Conservation (phyloP, 2,329 filamentous ascomycete genomes). For the Fusarium subglutinans region DNA sequence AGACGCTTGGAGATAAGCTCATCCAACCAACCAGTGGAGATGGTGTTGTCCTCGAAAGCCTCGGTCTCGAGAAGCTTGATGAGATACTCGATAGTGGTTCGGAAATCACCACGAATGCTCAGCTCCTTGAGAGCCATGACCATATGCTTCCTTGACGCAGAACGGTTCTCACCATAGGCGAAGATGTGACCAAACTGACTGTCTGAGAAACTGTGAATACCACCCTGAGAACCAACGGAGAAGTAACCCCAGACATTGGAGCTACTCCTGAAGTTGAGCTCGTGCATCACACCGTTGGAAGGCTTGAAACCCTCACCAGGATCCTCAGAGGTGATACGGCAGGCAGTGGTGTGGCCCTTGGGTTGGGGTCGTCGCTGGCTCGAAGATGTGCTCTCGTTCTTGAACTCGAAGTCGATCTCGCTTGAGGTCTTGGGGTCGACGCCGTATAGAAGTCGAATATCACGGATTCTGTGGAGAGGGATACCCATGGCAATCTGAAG, state of each 20-base stretch:
- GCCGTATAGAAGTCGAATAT: slow-evolving; percentile 95
- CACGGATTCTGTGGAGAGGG: slow-evolving; percentile 91
- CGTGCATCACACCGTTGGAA: slow-evolving; percentile 98
- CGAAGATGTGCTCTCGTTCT: slow-evolving; percentile 81
- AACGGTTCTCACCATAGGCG: slow-evolving; percentile 96
- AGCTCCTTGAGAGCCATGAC: slow-evolving; percentile 97
- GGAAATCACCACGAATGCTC: slow-evolving; percentile 99
- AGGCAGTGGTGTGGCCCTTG: slow-evolving; percentile 97
- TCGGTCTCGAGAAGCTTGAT: slow-evolving; percentile 99
- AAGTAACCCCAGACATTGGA: slow-evolving; percentile 99
- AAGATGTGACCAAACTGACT: slow-evolving; percentile 99
- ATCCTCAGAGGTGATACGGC: slow-evolving; percentile 98
- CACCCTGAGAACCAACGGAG: slow-evolving; percentile 94
- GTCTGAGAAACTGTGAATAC: slow-evolving; percentile 99
- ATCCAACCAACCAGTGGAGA: slow-evolving; percentile 98
- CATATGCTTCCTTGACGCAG: slow-evolving; percentile 98
- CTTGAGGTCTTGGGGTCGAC: slow-evolving; percentile 87
- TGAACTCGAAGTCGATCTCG: slow-evolving; percentile 97
- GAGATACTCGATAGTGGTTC: slow-evolving; percentile 97
- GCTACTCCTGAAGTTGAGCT: slow-evolving; percentile 97
- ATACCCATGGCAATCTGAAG: slow-evolving; percentile 99
- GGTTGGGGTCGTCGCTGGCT: slow-evolving; percentile 90
- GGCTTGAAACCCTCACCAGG: slow-evolving; percentile 99
- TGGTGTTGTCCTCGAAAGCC: slow-evolving; percentile 98
- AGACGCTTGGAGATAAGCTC: slow-evolving; percentile 98